Percentiles rank a stretch among this genome's conserved stretches.
These are phyloP conservation scores for Aspergillus terreus DNA, from an alignment of 2,329 filamentous ascomycete genomes.

Conservation along the genomic window DNA sequence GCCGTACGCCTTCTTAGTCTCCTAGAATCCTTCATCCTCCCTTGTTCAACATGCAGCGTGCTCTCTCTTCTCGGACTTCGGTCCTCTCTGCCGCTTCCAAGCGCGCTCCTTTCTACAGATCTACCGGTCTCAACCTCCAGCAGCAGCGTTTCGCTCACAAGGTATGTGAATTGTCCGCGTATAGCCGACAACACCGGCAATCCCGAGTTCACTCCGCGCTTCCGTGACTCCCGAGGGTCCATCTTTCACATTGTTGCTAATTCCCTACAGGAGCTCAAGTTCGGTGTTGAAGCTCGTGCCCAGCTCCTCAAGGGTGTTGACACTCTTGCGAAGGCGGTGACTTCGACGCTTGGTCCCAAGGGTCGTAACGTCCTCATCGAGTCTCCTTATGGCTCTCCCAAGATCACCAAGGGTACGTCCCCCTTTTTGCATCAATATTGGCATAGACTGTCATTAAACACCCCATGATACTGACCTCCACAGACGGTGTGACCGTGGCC, in stretches of 20 bases:
- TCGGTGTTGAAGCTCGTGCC: slow-evolving; percentile 90
- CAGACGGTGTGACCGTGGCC: slow-evolving; percentile 84
- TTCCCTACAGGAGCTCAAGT: slow-evolving; percentile 78
- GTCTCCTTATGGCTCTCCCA: slow-evolving; percentile 96
- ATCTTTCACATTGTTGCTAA: slow-evolving; percentile 18
- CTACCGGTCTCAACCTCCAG: slow-evolving; percentile 67
- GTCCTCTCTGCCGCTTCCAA: slow-evolving; percentile 62
- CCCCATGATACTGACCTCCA: slow-evolving; percentile 18
- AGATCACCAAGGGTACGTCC: slow-evolving; percentile 93
- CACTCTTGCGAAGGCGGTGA: slow-evolving; percentile 91
- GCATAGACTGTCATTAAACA: neutral
- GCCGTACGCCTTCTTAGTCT: slow-evolving; percentile 19
- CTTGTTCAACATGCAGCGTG: slow-evolving; percentile 80
- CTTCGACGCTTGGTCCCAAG: slow-evolving; percentile 95
- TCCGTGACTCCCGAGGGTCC: slow-evolving; percentile 20
- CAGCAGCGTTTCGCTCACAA: slow-evolving; percentile 98
- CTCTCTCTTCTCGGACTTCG: slow-evolving; percentile 79
- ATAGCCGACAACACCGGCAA: neutral
- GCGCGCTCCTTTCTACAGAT: slow-evolving; percentile 58
- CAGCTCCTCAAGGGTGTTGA: slow-evolving; percentile 90
- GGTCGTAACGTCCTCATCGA: slow-evolving; percentile 98
- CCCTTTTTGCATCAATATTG: neutral
- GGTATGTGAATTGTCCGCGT: slow-evolving; percentile 52
- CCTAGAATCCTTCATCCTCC: slow-evolving; percentile 16
- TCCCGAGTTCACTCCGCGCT: slow-evolving; percentile 1